Evolutionary conservation across 169 alveolate species (phyloP).

Genomic region (Eimeria maxima): DNA sequence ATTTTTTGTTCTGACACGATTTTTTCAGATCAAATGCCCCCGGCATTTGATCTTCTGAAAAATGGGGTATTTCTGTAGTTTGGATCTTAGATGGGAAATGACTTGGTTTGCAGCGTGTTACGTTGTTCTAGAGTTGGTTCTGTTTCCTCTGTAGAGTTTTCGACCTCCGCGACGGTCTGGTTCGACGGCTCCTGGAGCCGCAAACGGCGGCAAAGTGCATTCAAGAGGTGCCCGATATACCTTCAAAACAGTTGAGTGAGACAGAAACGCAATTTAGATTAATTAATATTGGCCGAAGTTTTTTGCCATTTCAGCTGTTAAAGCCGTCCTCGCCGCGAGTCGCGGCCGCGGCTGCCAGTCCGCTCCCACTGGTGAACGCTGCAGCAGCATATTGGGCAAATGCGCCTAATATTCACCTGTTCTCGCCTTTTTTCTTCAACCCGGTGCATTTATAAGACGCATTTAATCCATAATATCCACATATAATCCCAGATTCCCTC

Average conservation of each 20-base stretch:
- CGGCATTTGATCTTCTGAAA: background rate
- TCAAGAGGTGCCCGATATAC: no score
- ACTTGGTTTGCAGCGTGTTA: no score
- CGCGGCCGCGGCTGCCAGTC: conserved; percentile 6
- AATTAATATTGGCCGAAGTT: background rate
- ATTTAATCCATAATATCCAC: background rate
- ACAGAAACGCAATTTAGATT: background rate
- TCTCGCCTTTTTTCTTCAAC: no score
- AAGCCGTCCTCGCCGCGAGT: background rate
- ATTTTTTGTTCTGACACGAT: no score
- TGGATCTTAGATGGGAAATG: no score
- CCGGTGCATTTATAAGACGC: background rate
- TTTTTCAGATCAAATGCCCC: no score
- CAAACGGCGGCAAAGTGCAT: background rate
- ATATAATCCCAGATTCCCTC: background rate
- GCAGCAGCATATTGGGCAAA: background rate
- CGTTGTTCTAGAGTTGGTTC: background rate
- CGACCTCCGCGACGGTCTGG: background rate
- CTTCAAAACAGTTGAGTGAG: background rate
- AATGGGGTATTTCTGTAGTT: no score
- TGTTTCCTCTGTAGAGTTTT: background rate
- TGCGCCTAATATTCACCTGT: no score
- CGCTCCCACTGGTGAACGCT: background rate
- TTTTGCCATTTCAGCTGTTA: background rate
- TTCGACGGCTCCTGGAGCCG: background rate